phyloP scores from a whole-genome alignment of 345 rosid species.

The Ailanthus altissimus region DNA sequence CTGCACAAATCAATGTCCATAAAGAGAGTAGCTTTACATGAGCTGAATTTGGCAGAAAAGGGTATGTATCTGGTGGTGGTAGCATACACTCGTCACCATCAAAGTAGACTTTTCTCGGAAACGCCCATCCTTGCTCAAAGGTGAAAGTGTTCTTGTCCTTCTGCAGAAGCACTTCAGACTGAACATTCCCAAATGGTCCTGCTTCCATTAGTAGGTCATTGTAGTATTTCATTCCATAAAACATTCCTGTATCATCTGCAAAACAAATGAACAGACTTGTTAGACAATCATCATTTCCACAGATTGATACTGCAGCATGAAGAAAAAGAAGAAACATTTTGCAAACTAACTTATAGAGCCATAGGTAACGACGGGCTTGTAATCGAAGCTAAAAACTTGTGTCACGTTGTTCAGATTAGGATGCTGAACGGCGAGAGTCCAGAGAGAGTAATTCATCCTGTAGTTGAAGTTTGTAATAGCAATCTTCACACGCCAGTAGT shows the following conservation, averaged over 20 bases:
- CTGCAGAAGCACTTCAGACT: constrained; percentile 80
- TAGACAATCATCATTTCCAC: not conserved
- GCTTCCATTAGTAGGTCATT: constrained; percentile 90
- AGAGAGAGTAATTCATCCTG: constrained; percentile 63
- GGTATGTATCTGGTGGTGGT: constrained; percentile 86
- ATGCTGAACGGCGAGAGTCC: constrained; percentile 79
- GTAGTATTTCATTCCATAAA: constrained; percentile 70
- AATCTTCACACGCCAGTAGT: constrained; percentile 79
- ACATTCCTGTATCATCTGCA: constrained; percentile 92
- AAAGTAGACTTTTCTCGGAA: constrained; percentile 85
- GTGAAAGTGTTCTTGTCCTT: constrained; percentile 78
- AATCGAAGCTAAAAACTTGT: constrained; percentile 85
- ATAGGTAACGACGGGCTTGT: constrained; percentile 74
- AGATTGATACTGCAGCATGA: not conserved
- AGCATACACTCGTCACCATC: constrained; percentile 92
- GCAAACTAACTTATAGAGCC: constrained; percentile 59
- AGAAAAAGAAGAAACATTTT: not conserved
- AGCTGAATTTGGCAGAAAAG: constrained; percentile 72
- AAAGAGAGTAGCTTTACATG: constrained; percentile 28
- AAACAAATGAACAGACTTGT: not conserved
- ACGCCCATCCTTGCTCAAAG: constrained; percentile 91
- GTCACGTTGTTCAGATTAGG: constrained; percentile 85
- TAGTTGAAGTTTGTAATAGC: constrained; percentile 73
- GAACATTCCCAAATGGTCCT: constrained; percentile 83
- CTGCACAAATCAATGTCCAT: constrained; percentile 24